phyloP scores from a whole-genome alignment of 2,329 filamentous ascomycete species.

The Colletotrichum spaethianum region DNA sequence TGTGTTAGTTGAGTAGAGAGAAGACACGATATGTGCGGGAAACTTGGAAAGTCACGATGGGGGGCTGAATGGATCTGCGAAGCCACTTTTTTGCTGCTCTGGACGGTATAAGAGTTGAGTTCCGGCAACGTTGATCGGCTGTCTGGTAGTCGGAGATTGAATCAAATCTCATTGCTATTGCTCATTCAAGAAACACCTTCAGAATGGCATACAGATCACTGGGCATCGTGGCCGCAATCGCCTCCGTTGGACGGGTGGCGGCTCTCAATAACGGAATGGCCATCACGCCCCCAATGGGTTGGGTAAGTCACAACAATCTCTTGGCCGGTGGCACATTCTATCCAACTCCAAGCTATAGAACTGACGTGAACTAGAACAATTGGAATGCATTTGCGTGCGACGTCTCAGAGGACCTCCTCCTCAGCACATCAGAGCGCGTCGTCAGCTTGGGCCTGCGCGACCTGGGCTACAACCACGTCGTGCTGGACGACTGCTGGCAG shows the following conservation, averaged over 20 bases:
- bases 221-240: conserved; percentile 24
- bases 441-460: conserved; percentile 47
- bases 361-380: conserved; percentile 30
- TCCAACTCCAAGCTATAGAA: background rate
- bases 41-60: conserved; percentile 9
- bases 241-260: conserved; percentile 30
- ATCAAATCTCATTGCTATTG: background rate
- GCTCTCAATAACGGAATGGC: conserved; percentile 43
- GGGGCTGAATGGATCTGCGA: conserved; percentile 21
- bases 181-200: background rate
- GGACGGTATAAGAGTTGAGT: conserved; percentile 26
- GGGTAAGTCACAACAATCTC: conserved; percentile 27
- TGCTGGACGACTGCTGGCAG: conserved; percentile 55
- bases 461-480: conserved; percentile 49
- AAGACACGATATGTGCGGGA: background rate
- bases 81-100: conserved; percentile 12
- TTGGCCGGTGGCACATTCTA: background rate
- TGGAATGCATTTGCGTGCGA: conserved; percentile 39
- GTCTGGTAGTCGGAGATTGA: background rate
- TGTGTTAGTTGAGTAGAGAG: conserved; percentile 7
- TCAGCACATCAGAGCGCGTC: conserved; percentile 44
- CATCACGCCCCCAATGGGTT: conserved; percentile 43
- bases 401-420: conserved; percentile 41
- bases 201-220: conserved; percentile 31
- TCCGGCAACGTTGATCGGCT: background rate